Evolutionary conservation across 2,329 filamentous ascomycete genomes (phyloP), one percentile per base, ranked within the genome.

Genomic region (Fusarium sp.): DNA sequence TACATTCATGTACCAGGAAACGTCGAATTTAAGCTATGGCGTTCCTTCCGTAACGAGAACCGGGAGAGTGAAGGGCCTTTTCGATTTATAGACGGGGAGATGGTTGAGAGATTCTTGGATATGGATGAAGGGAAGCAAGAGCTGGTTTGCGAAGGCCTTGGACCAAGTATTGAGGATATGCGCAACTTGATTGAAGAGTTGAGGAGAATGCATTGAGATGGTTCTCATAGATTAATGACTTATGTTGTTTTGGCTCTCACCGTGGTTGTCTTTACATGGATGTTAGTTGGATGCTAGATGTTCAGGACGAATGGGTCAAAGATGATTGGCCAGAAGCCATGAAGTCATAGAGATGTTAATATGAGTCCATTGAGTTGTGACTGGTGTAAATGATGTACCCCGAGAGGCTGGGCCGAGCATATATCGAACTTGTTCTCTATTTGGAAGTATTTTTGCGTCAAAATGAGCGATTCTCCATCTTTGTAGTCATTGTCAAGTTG

Each of bases 81-180:
- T 79, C 88, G 96, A 4, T 98, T 98, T 78, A 90, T 99, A 18
- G 96, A 99, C 79, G 96, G 96, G 1, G 96, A 98, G 80, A 86
- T 98, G 77, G 87, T 99, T 18, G 96, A 98, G 83, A 84, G 90
- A 58, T 98, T 98, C 79, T 82, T 98, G 74, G 91, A 95, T 72
- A 85, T 93, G 72, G 86, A 89, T 51, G 90, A 92, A 63, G 84
- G 85, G 42, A 83, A 83, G 45, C 90, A 91, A 82, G 84, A 83
- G 75, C 80, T 83, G 62, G 84, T 89, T 56, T 90, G 85, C 65
- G 80, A 86, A 80, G 90, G 85, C 55, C 86, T 87, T 73, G 92
- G 85, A 62, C 91, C 85, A 71, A 89, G 85, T 85, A 82, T 94
- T 72, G 87, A 91, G 81, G 80, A 90, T 84, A 88, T 92, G 83